phyloP scores from a whole-genome alignment of 768 basidiomycete genomes.

The Collybia nuda region DNA sequence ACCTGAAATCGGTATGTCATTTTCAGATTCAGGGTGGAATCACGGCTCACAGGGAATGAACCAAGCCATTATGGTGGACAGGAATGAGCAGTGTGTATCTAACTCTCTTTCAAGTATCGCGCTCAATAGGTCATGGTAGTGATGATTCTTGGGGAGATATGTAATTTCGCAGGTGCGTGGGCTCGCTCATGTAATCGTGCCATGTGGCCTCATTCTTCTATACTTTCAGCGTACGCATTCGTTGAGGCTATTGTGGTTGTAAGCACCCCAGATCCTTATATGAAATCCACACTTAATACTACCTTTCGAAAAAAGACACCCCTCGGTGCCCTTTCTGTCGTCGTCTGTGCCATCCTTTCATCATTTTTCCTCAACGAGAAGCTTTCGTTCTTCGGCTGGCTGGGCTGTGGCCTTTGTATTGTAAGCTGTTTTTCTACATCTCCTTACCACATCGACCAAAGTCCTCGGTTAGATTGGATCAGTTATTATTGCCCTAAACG shows the following conservation, averaged over 20 bases:
- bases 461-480: slow-evolving; percentile 65
- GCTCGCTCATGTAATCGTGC: slow-evolving; percentile 29
- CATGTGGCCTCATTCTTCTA: slow-evolving; percentile 13
- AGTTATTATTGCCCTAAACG: slow-evolving; percentile 89
- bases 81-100: slow-evolving; percentile 78
- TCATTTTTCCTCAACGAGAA: slow-evolving; percentile 92
- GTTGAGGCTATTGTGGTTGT: slow-evolving; percentile 92
- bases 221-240: slow-evolving; percentile 75
- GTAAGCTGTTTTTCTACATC: slow-evolving; percentile 40
- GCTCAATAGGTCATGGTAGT: slow-evolving; percentile 38
- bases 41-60: slow-evolving; percentile 7
- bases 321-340: slow-evolving; percentile 93
- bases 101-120: background rate
- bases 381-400: slow-evolving; percentile 95
- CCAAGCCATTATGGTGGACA: slow-evolving; percentile 85
- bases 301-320: slow-evolving; percentile 64
- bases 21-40: slow-evolving; percentile 3
- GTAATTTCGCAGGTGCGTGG: slow-evolving; percentile 77
- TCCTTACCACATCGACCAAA: slow-evolving; percentile 1
- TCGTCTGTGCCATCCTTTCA: slow-evolving; percentile 90
- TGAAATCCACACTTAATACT: slow-evolving; percentile 1
- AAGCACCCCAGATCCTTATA: slow-evolving; percentile 22
- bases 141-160: slow-evolving; percentile 91
- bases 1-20: slow-evolving; percentile 84
- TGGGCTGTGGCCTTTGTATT: slow-evolving; percentile 90